phyloP scores from a whole-genome alignment of 2,329 filamentous ascomycete species.

The Apiospora sp. region DNA sequence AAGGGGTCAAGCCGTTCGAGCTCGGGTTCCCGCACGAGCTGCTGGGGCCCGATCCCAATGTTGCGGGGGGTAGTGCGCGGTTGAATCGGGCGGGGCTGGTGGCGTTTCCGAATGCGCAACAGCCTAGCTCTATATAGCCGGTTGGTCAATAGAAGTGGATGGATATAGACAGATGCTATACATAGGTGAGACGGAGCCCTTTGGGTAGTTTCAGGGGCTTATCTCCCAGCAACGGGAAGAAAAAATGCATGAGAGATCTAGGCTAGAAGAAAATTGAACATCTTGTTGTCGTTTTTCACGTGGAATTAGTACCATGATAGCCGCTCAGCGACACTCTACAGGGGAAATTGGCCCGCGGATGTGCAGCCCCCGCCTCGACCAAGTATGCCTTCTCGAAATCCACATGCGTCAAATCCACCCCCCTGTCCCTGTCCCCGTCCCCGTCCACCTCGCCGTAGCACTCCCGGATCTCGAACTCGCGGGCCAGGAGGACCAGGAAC shows the following conservation, averaged over 20 bases:
- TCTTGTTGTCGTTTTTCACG: background rate
- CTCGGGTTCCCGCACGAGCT: constrained; percentile 60
- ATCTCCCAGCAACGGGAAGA: background rate
- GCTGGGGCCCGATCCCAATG: constrained; percentile 41
- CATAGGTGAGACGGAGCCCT: background rate
- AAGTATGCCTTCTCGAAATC: constrained; percentile 39
- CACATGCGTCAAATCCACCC: constrained; percentile 37
- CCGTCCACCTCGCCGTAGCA: constrained; percentile 39
- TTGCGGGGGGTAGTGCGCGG: background rate
- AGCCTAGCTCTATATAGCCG: background rate
- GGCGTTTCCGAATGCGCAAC: constrained; percentile 2
- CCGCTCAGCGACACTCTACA: constrained; percentile 36
- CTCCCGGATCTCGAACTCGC: constrained; percentile 57
- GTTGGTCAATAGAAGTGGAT: too few relatives aligned
- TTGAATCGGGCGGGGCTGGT: background rate
- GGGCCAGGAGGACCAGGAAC: constrained; percentile 55
- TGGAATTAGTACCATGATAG: constrained; percentile 24
- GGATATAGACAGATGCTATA: background rate
- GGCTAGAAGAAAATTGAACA: background rate
- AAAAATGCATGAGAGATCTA: background rate
- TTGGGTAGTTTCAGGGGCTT: background rate
- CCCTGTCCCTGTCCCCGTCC: constrained; percentile 24
- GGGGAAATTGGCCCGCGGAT: constrained; percentile 37
- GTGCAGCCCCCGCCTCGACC: constrained; percentile 38
- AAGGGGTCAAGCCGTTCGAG: constrained; percentile 59